A percentile compares a stretch with the other conserved stretches of the same genome.
Evolutionary conservation across 768 basidiomycete genomes (phyloP).

Genomic region (Scleroderma bovista): DNA sequence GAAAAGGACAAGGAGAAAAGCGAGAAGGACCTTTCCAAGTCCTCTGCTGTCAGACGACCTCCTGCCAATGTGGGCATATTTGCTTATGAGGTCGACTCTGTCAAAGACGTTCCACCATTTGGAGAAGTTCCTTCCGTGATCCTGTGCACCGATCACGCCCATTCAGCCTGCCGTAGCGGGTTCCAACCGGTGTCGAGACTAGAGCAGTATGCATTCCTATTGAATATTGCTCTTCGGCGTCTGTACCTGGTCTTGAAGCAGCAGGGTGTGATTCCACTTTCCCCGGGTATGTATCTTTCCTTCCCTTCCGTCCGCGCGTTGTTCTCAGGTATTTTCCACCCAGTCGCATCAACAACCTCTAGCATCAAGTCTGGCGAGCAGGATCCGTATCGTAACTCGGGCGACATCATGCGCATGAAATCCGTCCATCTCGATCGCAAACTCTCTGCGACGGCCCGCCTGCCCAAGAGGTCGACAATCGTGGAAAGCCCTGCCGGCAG

Average conservation of each 20-base stretch:
- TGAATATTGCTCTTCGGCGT: constrained; percentile 91
- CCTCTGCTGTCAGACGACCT: constrained; percentile 61
- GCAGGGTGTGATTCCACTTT: constrained; percentile 83
- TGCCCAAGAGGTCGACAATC: constrained; percentile 92
- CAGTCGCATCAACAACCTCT: constrained; percentile 29
- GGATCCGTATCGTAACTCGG: constrained; percentile 81
- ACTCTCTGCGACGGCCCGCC: constrained; percentile 84
- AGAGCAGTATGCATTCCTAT: constrained; percentile 95
- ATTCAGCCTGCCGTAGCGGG: constrained; percentile 59
- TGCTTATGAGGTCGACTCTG: constrained; percentile 66
- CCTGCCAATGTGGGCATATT: constrained; percentile 80
- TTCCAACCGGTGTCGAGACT: constrained; percentile 91
- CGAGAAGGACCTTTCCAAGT: constrained; percentile 47
- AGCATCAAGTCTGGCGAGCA: constrained; percentile 37
- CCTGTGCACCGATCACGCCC: constrained; percentile 74
- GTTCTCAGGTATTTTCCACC: constrained; percentile 7
- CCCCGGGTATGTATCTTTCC: constrained; percentile 50
- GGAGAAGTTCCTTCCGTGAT: constrained; percentile 69
- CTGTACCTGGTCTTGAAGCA: constrained; percentile 84
- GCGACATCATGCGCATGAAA: constrained; percentile 92
- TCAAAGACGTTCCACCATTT: constrained; percentile 63
- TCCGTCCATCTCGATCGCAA: constrained; percentile 94
- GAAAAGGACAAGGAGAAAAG: constrained; percentile 31
- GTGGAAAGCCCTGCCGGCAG: constrained; percentile 92
- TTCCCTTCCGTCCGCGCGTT: constrained; percentile 2